These are phyloP conservation scores for Coix lacrymajobi DNA, from an alignment of 176 grass and related monocot species.

Conservation along the genomic window DNA sequence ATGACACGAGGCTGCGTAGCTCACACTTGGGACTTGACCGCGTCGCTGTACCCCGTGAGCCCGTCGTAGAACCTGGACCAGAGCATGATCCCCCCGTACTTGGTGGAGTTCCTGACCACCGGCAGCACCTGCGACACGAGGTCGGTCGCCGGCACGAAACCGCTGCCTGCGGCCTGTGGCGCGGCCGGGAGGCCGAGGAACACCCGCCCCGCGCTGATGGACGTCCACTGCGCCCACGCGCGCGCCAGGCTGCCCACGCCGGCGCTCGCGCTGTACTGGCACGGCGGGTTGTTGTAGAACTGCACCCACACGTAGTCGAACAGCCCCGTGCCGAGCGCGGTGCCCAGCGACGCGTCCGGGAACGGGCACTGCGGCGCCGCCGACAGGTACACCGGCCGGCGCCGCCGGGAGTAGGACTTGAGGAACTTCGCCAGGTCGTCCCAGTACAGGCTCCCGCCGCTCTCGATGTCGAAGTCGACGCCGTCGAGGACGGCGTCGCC, in stretches of 20 bases:
- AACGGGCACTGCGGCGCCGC: constrained; percentile 78
- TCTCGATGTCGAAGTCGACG: constrained; percentile 85
- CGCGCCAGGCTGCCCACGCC: constrained; percentile 10
- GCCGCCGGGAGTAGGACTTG: constrained; percentile 20
- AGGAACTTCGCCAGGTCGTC: constrained; percentile 52
- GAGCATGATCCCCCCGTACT: constrained; percentile 80
- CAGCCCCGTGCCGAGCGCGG: constrained; percentile 38
- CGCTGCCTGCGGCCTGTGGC: constrained; percentile 49
- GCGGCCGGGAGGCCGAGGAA: constrained; percentile 71
- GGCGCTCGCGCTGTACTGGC: constrained; percentile 45
- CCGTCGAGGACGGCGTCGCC: constrained; percentile 65
- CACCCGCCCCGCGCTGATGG: constrained; percentile 33
- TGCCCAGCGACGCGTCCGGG: constrained; percentile 60
- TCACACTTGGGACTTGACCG: constrained; percentile 44
- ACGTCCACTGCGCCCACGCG: constrained; percentile 53
- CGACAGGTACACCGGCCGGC: constrained; percentile 23
- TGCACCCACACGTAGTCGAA: constrained; percentile 96
- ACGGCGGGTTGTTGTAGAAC: constrained; percentile 77
- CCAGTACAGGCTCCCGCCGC: constrained; percentile 54
- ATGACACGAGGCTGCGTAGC: neutral
- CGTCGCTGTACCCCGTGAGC: constrained; percentile 48
- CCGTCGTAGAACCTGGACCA: constrained; percentile 70
- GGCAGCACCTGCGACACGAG: constrained; percentile 44
- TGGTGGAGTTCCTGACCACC: constrained; percentile 38
- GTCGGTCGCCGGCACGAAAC: constrained; percentile 42